Percentiles rank a stretch among this genome's conserved stretches.
phyloP scores from a whole-genome alignment of 1,284 basidiomycete genomes.

The Trichosporon sp. region DNA sequence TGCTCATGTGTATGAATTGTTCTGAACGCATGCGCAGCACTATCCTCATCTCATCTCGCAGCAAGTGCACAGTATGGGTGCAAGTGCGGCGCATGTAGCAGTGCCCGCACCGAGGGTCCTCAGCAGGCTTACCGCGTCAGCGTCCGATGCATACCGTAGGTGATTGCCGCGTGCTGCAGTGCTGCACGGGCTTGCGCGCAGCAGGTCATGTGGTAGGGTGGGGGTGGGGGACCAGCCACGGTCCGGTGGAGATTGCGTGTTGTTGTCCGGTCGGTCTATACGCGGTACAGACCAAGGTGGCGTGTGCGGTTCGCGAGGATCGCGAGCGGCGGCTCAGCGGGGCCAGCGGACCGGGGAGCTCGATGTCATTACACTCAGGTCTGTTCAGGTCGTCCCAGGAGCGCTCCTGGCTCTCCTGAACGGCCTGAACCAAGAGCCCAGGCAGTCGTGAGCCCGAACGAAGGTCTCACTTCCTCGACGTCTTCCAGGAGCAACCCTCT shows the following conservation, averaged over 20 bases:
- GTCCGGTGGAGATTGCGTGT: background rate
- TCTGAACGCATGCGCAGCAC: background rate
- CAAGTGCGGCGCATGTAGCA: background rate
- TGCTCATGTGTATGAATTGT: background rate
- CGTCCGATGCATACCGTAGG: slow-evolving; percentile 5
- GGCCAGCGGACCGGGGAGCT: background rate
- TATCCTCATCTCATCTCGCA: background rate
- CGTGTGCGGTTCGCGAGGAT: background rate
- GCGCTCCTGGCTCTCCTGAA: background rate
- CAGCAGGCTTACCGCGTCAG: background rate
- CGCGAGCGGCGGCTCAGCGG: background rate
- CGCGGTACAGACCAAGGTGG: background rate
- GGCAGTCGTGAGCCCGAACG: background rate
- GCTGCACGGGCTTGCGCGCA: background rate
- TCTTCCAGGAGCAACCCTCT: background rate
- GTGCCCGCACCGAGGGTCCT: background rate
- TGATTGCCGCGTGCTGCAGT: background rate
- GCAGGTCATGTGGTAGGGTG: slow-evolving; percentile 1
- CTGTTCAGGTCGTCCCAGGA: background rate
- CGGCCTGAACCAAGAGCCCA: background rate
- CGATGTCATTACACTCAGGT: background rate
- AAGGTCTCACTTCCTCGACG: background rate
- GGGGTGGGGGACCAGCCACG: background rate
- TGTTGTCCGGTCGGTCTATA: background rate
- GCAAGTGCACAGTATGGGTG: too few species aligned